These are phyloP conservation scores for Xylaria longipes DNA, from an alignment of 495 filamentous ascomycete species.

Conservation along the genomic window DNA sequence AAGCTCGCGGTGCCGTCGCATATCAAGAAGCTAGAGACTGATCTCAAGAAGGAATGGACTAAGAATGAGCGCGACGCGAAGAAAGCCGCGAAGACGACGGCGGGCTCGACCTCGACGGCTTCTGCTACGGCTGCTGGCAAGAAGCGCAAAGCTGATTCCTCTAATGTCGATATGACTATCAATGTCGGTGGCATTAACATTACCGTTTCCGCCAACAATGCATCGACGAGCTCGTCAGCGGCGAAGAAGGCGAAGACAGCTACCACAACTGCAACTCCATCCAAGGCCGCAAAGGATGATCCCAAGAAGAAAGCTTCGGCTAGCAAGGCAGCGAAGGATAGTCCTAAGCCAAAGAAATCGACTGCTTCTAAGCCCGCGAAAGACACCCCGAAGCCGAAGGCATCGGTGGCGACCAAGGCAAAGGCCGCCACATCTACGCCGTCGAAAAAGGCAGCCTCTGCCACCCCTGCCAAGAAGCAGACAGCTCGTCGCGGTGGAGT, in stretches of 20 bases:
- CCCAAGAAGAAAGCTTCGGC: conserved; percentile 27
- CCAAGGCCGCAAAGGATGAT: conserved; percentile 24
- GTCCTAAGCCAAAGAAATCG: conserved; percentile 27
- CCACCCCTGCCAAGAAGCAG: conserved; percentile 22
- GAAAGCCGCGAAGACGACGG: conserved; percentile 36
- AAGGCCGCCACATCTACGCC: conserved; percentile 26
- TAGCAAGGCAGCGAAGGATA: conserved; percentile 33
- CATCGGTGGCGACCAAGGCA: conserved; percentile 29
- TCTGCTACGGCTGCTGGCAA: conserved; percentile 24
- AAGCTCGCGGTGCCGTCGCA: conserved; percentile 38
- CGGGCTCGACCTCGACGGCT: background rate
- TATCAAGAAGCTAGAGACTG: conserved; percentile 53
- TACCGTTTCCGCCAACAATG: conserved; percentile 31
- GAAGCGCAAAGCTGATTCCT: conserved; percentile 45
- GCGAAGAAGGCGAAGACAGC: conserved; percentile 31
- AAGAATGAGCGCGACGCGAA: conserved; percentile 55
- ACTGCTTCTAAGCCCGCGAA: conserved; percentile 32
- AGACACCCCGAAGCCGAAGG: conserved; percentile 24
- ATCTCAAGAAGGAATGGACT: conserved; percentile 60
- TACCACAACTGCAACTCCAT: conserved; percentile 25
- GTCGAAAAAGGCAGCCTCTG: background rate
- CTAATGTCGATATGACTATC: conserved; percentile 32
- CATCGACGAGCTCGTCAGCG: conserved; percentile 7
- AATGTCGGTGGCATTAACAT: conserved; percentile 35
- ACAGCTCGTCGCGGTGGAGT: conserved; percentile 32